Evolutionary conservation across 805 yeast species (phyloP).

Genomic region (Pichia heedii): DNA sequence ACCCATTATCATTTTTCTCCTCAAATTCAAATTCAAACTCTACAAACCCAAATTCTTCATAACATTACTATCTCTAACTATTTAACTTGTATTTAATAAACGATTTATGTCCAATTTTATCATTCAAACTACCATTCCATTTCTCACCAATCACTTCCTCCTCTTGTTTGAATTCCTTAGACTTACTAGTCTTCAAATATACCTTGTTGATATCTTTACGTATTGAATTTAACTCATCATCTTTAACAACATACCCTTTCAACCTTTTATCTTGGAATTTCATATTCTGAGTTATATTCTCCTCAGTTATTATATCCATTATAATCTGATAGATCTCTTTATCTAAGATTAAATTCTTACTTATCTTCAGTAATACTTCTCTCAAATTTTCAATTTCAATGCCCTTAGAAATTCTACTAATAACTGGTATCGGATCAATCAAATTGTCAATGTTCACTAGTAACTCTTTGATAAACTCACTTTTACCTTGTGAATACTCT

Average conservation of each 20-base stretch:
- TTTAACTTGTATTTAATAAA: slow-evolving; percentile 19
- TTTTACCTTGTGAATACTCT: slow-evolving; percentile 59
- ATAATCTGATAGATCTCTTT: slow-evolving; percentile 47
- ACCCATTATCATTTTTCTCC: slow-evolving; percentile 26
- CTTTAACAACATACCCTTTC: slow-evolving; percentile 27
- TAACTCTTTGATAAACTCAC: slow-evolving; percentile 67
- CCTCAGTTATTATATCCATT: slow-evolving; percentile 43
- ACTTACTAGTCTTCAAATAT: slow-evolving; percentile 5
- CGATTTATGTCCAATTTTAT: slow-evolving; percentile 27
- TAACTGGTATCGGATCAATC: slow-evolving; percentile 60
- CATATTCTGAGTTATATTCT: slow-evolving; percentile 33
- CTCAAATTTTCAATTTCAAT: slow-evolving; percentile 60
- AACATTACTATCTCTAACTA: not conserved
- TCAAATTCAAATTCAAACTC: not conserved
- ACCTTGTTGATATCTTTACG: slow-evolving; percentile 1
- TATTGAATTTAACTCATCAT: slow-evolving; percentile 7
- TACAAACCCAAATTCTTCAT: not conserved
- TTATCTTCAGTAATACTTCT: slow-evolving; percentile 49
- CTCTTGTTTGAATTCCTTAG: slow-evolving; percentile 21
- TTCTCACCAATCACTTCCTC: slow-evolving; percentile 23
- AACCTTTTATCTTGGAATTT: slow-evolving; percentile 22
- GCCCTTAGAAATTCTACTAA: slow-evolving; percentile 53
- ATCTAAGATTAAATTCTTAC: slow-evolving; percentile 52
- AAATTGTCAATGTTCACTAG: slow-evolving; percentile 59
- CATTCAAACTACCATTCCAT: slow-evolving; percentile 24